Base-by-base conservation (phyloP, 352 stramenopile genomes). In the Hyaloperonospora arabidopsidis region DNA sequence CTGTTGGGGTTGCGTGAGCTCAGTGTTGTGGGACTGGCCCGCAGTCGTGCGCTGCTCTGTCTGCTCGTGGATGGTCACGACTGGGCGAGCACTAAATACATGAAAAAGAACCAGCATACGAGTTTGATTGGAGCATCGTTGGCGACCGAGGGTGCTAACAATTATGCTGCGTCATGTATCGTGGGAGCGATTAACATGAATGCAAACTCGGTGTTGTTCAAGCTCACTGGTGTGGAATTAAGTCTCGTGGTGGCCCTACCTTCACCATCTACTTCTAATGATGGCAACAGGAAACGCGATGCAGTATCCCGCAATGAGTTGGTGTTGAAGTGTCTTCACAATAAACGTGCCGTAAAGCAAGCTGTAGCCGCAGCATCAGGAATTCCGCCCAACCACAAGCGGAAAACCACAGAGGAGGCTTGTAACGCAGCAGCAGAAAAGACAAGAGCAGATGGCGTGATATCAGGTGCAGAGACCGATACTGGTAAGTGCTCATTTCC, bases 61-160 rank as follows among this genome's bases (percentile, higher is more conserved):
- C 48, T 92, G 19, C 63, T 89, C 45, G 45, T 92, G 17, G 81
- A 91, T 61, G 81, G 81, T 21, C 81, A 91, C 67, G 79, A 91
- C 70, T 91, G 81, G 81, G 65, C 79, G 15, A 87, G 75, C 53
- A 91, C 81, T 48, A 74, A 89, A 68, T 88, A 84, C 54, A 91
- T 91, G 79, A 84, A 85, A 59, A 85, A 87, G 57, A 78, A 74
- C 19, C 70, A 67, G 21, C 59, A 68, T 28, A 60, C 56, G 35
- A 68, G 54, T 52, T 67, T 87, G 19, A 79, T 82, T 7, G 75
- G 79, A 43, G 71, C 75, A 29, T 75, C 76, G 50, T 61, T 91
- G 45, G 83, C 79, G 10, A 63, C 76, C 11, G 80, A 79, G 25
- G 75, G 76, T 21, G 81, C 81, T 19, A 84, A 74, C 63, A 81